Percentiles rank a stretch among this genome's conserved stretches.
Conservation (phyloP, 2,329 filamentous ascomycete genomes). For the Westerdykella aurantiaca region DNA sequence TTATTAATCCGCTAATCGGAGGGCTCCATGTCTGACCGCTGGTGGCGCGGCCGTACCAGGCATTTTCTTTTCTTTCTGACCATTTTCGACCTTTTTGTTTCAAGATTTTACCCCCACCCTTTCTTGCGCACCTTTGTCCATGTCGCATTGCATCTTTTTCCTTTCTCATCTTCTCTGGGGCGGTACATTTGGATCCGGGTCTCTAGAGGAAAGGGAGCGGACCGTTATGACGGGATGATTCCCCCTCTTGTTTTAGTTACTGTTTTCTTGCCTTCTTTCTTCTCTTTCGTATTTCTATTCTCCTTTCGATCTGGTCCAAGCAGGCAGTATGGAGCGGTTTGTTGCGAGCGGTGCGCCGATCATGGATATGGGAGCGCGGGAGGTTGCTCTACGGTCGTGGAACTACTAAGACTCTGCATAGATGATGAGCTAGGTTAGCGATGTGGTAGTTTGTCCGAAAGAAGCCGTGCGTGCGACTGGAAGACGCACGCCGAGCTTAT, state of each 20-base stretch:
- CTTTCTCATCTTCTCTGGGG: slow-evolving; percentile 9
- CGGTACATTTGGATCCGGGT: slow-evolving; percentile 4
- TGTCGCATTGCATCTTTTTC: slow-evolving; percentile 25
- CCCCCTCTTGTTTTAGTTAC: slow-evolving; percentile 9
- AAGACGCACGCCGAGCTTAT: too few species aligned
- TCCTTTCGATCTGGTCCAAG: too few species aligned
- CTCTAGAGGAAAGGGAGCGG: slow-evolving; percentile 1
- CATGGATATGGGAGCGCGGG: too few species aligned
- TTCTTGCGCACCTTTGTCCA: slow-evolving; percentile 13
- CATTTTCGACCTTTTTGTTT: slow-evolving; percentile 18
- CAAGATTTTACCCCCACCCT: slow-evolving; percentile 5
- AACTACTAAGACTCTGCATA: too few species aligned
- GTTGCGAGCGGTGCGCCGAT: too few species aligned
- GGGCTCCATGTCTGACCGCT: slow-evolving; percentile 20
- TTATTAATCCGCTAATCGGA: slow-evolving; percentile 28
- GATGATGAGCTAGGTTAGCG: too few species aligned
- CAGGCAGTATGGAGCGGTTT: too few species aligned
- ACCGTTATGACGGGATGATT: slow-evolving; percentile 14
- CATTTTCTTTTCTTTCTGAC: slow-evolving; percentile 23
- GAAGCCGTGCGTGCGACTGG: too few species aligned
- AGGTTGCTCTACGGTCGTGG: too few species aligned
- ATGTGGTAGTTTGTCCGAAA: too few species aligned
- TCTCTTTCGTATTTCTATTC: too few species aligned
- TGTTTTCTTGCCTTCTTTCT: too few species aligned
- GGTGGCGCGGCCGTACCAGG: slow-evolving; percentile 13